Conservation (phyloP, 441 rosid species). For the Biscutella laevigata region DNA sequence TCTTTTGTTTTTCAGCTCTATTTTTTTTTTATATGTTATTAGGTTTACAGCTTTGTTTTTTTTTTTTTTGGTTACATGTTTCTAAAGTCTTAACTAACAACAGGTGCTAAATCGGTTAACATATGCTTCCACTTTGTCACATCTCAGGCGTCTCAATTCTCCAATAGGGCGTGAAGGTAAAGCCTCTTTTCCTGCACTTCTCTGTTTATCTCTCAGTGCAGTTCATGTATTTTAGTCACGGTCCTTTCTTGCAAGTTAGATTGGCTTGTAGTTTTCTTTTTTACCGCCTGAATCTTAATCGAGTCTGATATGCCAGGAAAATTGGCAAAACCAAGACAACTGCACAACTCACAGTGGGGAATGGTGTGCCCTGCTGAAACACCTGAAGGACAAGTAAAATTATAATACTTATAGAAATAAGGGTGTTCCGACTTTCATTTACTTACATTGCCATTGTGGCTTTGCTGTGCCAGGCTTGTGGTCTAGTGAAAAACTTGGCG, state of each 20-base stretch:
- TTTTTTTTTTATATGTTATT: background rate
- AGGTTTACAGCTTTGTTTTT: background rate
- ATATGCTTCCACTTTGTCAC: constrained; percentile 94
- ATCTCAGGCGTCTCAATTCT: constrained; percentile 90
- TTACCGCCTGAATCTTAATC: constrained; percentile 5
- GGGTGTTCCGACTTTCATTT: background rate
- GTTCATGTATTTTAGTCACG: background rate
- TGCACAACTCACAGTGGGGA: constrained; percentile 99
- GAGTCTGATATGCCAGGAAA: constrained; percentile 47
- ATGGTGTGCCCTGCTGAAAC: constrained; percentile 99
- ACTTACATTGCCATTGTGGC: background rate
- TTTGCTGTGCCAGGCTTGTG: constrained; percentile 64
- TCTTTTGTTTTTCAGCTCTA: background rate
- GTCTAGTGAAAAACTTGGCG: constrained; percentile 92
- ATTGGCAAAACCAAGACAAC: constrained; percentile 95
- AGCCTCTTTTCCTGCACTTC: constrained; percentile 6
- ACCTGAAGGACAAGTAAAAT: constrained; percentile 92
- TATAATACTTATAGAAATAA: background rate
- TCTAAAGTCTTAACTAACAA: constrained; percentile 10
- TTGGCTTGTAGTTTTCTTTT: background rate
- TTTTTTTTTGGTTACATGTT: background rate
- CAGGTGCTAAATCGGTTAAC: constrained; percentile 96
- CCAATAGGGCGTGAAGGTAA: constrained; percentile 98
- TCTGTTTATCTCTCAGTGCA: constrained; percentile 6
- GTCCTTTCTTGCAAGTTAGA: background rate